A percentile compares a stretch with the other conserved stretches of the same genome.
Evolutionary conservation across 2,329 filamentous ascomycete genomes (phyloP).

Genomic region (Venturia pyrina): DNA sequence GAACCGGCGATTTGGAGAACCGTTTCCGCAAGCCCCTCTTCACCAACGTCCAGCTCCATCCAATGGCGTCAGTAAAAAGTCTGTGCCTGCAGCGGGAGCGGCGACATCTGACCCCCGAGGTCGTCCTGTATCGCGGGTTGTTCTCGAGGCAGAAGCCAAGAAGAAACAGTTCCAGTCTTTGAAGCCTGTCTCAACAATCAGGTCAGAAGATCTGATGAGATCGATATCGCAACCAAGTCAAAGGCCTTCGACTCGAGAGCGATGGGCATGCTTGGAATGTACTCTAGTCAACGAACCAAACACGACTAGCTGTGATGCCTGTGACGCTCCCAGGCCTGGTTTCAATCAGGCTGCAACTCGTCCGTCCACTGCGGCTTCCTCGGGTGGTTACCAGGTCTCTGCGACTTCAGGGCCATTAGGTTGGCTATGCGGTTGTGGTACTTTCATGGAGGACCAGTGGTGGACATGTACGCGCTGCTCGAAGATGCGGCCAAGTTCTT

Average conservation of each 20-base stretch:
- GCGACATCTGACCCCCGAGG: slow-evolving; percentile 18
- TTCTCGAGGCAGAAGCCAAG: slow-evolving; percentile 17
- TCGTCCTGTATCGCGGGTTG: slow-evolving; percentile 26
- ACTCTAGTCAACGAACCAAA: slow-evolving; percentile 52
- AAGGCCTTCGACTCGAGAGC: neutral
- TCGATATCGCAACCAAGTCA: neutral
- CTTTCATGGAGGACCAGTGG: slow-evolving; percentile 55
- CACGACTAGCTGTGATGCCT: slow-evolving; percentile 51
- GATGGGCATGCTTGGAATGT: slow-evolving; percentile 52
- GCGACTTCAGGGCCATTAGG: slow-evolving; percentile 40
- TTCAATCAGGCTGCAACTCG: slow-evolving; percentile 11
- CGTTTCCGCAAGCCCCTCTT: neutral
- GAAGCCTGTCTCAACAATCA: slow-evolving; percentile 21
- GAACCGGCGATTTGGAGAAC: neutral
- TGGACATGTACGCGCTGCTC: slow-evolving; percentile 55
- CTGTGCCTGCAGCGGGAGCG: slow-evolving; percentile 21
- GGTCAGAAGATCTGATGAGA: neutral
- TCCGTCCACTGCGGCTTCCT: slow-evolving; percentile 14
- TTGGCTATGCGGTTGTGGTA: slow-evolving; percentile 51
- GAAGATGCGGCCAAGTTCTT: slow-evolving; percentile 38
- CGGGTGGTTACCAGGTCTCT: slow-evolving; percentile 18
- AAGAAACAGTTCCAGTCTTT: slow-evolving; percentile 13
- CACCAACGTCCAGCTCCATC: neutral
- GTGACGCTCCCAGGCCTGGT: slow-evolving; percentile 28
- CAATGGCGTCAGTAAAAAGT: neutral